phyloP scores from a whole-genome alignment of 208 protist species.

The Crithidia expoeki region DNA sequence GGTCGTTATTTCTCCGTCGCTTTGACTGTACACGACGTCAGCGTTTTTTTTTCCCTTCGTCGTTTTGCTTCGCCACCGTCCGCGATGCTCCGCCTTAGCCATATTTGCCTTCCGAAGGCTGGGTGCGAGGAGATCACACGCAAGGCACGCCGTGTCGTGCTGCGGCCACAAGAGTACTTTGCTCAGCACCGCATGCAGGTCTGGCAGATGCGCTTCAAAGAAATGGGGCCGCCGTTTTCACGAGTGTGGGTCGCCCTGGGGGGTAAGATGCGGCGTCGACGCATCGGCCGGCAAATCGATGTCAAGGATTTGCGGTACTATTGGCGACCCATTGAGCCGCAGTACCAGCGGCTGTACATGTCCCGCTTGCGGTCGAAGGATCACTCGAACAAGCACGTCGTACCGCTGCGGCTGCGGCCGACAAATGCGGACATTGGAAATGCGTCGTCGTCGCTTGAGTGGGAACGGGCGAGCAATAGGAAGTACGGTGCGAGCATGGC shows the following conservation, averaged over 20 bases:
- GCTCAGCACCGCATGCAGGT: slow-evolving; percentile 83
- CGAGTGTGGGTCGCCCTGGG: slow-evolving; percentile 89
- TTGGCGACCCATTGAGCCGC: slow-evolving; percentile 89
- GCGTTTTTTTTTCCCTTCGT: not conserved
- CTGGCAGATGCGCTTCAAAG: slow-evolving; percentile 91
- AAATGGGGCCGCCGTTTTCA: slow-evolving; percentile 87
- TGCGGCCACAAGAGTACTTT: slow-evolving; percentile 67
- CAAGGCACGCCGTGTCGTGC: slow-evolving; percentile 73
- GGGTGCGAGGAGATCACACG: slow-evolving; percentile 87
- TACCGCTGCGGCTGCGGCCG: slow-evolving; percentile 74
- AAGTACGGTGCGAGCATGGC: slow-evolving; percentile 79
- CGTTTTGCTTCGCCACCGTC: not conserved
- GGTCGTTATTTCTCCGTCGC: too few relatives aligned
- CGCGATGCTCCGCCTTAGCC: slow-evolving; percentile 61
- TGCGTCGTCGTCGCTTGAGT: slow-evolving; percentile 60
- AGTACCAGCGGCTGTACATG: slow-evolving; percentile 93
- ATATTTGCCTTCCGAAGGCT: slow-evolving; percentile 66
- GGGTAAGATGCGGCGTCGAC: slow-evolving; percentile 90
- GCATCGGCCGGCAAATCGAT: slow-evolving; percentile 86
- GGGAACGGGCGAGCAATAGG: slow-evolving; percentile 73
- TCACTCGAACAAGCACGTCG: slow-evolving; percentile 56
- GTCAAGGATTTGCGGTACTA: slow-evolving; percentile 91
- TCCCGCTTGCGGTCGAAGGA: slow-evolving; percentile 73
- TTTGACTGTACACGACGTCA: too few relatives aligned
- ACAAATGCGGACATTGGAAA: slow-evolving; percentile 77